Evolutionary conservation across 2,329 filamentous ascomycete species (phyloP), one percentile per base, ranked within the genome.

Genomic region (Fusarium pseudoanthophilum): DNA sequence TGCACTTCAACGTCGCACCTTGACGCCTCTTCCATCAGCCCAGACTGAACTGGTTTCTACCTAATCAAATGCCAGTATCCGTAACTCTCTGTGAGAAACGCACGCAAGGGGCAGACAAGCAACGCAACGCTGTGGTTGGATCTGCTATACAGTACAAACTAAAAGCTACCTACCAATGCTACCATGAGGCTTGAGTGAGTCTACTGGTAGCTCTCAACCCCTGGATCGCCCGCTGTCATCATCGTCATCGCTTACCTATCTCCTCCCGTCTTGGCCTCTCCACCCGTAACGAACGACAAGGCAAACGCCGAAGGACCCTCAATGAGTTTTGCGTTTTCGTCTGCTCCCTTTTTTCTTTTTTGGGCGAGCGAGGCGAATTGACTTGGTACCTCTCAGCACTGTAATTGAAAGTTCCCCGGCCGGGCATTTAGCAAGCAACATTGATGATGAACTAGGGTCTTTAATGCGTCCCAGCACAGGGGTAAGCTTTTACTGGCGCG

Each of bases 181-280:
- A 36, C 34, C 15, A 16, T 16, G 14, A 13, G 11, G 1, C 30
- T 13, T 32, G 30, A 36, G 34, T 36, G 34, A 36, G 34, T 36
- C 34, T 36, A n/a, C n/a, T n/a, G n/a, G n/a, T n/a, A 36, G 34
- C 34, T 36, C 36, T 51, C 36, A 28, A 51, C 58, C 69, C 69
- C 69, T 72, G 53, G 68, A 72, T 68, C 48, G 63, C 32, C 55
- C 69, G 53, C 68, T 72, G 69, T 72, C 69, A 72, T 72, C 69
- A 72, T 69, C 69, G 69, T 69, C 69, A 72, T 72, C 55, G 69
- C 69, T 69, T 51, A 65, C 36, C 56, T 57, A 59, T 67, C 69
- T 68, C 69, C 65, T 67, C 67, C 69, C 69, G 58, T 64, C 66
- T 69, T 69, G 66, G 67, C 65, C 61, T 26, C 46, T 59, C 67